phyloP scores from a whole-genome alignment of 176 grass and related monocot species.

The Ananas comosus region DNA sequence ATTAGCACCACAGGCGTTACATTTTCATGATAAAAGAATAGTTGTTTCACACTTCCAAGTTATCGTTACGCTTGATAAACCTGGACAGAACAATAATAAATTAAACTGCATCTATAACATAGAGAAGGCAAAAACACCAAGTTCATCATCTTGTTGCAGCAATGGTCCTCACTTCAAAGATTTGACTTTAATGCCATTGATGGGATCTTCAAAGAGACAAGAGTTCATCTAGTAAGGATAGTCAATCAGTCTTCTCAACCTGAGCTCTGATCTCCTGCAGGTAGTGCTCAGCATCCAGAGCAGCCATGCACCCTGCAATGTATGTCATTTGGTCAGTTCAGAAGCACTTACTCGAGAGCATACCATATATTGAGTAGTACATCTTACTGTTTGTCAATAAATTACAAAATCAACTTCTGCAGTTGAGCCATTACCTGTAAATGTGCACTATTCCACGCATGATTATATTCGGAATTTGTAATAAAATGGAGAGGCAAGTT shows the following conservation, averaged over 20 bases:
- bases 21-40: too few relatives aligned
- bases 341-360: neutral
- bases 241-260: conserved; percentile 66
- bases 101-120: too few relatives aligned
- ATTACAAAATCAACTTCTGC: too few relatives aligned
- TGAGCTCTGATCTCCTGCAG: conserved; percentile 75
- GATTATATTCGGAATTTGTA: too few relatives aligned
- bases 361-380: neutral
- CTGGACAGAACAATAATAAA: too few relatives aligned
- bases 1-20: too few relatives aligned
- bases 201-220: neutral
- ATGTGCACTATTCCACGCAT: neutral
- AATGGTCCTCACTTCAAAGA: conserved; percentile 13
- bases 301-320: conserved; percentile 85
- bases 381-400: neutral
- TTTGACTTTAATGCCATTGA: conserved; percentile 14
- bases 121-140: too few relatives aligned
- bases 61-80: too few relatives aligned
- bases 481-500: too few relatives aligned
- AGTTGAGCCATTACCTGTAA: neutral
- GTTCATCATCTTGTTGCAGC: too few relatives aligned
- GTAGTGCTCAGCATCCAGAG: conserved; percentile 94
- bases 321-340: neutral
- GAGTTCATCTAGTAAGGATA: conserved; percentile 12
- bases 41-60: too few relatives aligned